phyloP scores from a whole-genome alignment of 805 yeast species.

The Cyberlindnera veronae region DNA sequence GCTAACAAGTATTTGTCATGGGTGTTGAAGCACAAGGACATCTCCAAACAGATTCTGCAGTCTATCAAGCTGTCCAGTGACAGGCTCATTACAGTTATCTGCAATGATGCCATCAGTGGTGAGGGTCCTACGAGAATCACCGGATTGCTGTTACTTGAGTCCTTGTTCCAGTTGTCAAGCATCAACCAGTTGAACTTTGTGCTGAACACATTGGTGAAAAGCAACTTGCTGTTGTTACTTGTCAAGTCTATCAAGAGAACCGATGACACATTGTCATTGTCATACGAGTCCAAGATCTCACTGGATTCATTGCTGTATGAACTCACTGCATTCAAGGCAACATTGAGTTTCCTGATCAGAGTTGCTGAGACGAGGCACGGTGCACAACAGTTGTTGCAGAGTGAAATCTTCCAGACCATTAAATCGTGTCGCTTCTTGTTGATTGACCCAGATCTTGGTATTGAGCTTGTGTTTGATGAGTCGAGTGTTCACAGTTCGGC shows the following conservation, averaged over 20 bases:
- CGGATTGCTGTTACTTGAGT: conserved; percentile 71
- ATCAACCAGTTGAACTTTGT: conserved; percentile 51
- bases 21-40: conserved; percentile 38
- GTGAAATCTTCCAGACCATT: conserved; percentile 65
- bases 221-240: conserved; percentile 61
- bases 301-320: conserved; percentile 63
- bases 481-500: conserved; percentile 28
- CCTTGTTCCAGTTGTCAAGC: conserved; percentile 53
- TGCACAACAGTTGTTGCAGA: conserved; percentile 69
- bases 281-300: conserved; percentile 36
- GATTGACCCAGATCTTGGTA: conserved; percentile 78
- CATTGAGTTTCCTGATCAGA: conserved; percentile 63
- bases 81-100: conserved; percentile 57
- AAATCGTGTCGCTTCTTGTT: conserved; percentile 52
- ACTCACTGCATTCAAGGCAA: conserved; percentile 70
- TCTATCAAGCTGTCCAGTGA: conserved; percentile 57
- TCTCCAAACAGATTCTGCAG: conserved; percentile 46
- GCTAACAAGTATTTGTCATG: conserved; percentile 62
- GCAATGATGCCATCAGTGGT: conserved; percentile 76
- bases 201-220: conserved; percentile 56
- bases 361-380: conserved; percentile 77
- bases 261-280: conserved; percentile 53
- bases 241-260: conserved; percentile 65
- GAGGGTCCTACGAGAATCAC: conserved; percentile 76
- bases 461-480: conserved; percentile 46